These are phyloP conservation scores for Dictyophora rubrovolvata DNA, from an alignment of 768 basidiomycete species.

Conservation along the genomic window DNA sequence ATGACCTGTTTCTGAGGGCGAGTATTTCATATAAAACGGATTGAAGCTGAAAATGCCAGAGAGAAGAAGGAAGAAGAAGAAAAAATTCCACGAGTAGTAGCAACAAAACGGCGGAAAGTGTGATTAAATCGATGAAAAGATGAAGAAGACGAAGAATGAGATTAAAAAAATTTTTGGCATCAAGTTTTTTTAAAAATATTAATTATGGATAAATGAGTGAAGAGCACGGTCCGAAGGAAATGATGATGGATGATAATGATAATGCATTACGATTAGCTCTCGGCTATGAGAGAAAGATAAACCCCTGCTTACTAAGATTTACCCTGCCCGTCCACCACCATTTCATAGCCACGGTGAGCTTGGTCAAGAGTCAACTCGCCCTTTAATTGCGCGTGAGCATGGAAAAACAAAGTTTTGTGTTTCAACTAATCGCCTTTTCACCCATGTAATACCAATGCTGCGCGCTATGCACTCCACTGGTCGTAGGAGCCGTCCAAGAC, in stretches of 20 bases:
- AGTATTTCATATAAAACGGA: conserved; percentile 95
- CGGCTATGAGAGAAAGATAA: neutral
- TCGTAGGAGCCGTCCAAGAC: conserved; percentile 87
- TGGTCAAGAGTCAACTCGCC: conserved; percentile 91
- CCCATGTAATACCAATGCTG: conserved; percentile 96
- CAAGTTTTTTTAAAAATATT: too few species aligned
- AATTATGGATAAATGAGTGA: too few species aligned
- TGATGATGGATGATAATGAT: too few species aligned
- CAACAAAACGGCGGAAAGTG: too few species aligned
- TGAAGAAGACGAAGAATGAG: too few species aligned
- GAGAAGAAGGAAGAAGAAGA: neutral
- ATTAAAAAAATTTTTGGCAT: too few species aligned
- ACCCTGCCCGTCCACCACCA: conserved; percentile 76
- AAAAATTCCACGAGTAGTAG: too few species aligned
- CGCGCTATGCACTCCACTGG: conserved; percentile 80
- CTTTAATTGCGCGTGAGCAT: conserved; percentile 26
- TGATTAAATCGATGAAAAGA: too few species aligned
- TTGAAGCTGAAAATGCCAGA: conserved; percentile 39
- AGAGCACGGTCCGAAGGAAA: too few species aligned
- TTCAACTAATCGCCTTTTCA: conserved; percentile 49
- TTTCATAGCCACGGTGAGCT: conserved; percentile 87
- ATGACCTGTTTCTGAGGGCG: conserved; percentile 81
- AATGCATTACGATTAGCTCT: conserved; percentile 27
- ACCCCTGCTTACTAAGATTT: conserved; percentile 24
- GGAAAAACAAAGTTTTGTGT: neutral